phyloP scores from a whole-genome alignment of 2,329 filamentous ascomycete genomes.

The Blastomyces parvus region DNA sequence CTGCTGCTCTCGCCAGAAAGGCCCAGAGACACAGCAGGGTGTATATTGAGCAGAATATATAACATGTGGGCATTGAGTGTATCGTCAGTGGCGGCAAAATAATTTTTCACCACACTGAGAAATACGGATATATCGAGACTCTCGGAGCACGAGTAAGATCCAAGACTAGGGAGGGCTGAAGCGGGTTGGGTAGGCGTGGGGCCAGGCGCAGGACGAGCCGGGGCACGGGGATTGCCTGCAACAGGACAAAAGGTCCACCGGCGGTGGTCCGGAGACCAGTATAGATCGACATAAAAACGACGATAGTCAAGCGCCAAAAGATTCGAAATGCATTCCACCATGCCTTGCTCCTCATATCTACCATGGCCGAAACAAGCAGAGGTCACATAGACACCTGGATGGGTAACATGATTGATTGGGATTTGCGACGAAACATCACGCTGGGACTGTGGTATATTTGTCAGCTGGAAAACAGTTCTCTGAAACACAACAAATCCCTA shows the following conservation, averaged over 20 bases:
- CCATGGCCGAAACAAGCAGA: constrained; percentile 50
- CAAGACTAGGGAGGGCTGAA: constrained; percentile 38
- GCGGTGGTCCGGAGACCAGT: constrained; percentile 49
- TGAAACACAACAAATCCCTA: background rate
- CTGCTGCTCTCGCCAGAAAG: constrained; percentile 36
- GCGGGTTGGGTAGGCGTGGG: constrained; percentile 10
- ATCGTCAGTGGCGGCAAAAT: constrained; percentile 45
- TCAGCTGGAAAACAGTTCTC: constrained; percentile 11
- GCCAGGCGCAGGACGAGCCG: no score
- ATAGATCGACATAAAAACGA: constrained; percentile 51
- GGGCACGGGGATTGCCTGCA: constrained; percentile 33
- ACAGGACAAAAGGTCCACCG: constrained; percentile 55
- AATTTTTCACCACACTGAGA: constrained; percentile 43
- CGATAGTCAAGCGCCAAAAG: constrained; percentile 52
- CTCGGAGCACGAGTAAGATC: constrained; percentile 48
- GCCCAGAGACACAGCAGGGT: constrained; percentile 42
- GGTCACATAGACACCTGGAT: constrained; percentile 47
- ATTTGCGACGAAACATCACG: constrained; percentile 51
- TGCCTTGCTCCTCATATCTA: constrained; percentile 44
- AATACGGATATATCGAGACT: constrained; percentile 44
- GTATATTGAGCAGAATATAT: constrained; percentile 50
- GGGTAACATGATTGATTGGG: constrained; percentile 54
- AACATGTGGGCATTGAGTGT: constrained; percentile 47
- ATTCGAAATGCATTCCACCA: constrained; percentile 52
- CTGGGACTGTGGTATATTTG: constrained; percentile 42